A percentile compares a stretch with the other conserved stretches of the same genome.
These are phyloP conservation scores for Mitragyna speciosa DNA, from an alignment of 257 asterid genomes.

Conservation along the genomic window DNA sequence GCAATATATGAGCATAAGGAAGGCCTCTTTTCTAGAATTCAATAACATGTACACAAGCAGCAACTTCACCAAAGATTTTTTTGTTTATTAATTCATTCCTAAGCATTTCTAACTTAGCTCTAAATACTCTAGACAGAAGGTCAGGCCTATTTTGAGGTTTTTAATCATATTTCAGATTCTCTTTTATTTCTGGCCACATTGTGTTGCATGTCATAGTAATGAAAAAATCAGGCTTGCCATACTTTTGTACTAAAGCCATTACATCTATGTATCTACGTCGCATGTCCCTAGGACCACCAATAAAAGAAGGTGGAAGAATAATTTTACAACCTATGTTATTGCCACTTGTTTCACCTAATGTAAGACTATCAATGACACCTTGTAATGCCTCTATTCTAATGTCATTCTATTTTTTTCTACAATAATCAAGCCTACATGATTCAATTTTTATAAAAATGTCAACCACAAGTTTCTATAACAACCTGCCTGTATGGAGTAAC, in stretches of 20 bases:
- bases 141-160: neutral
- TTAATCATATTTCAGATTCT: neutral
- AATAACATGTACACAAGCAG: neutral
- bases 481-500: neutral
- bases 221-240: neutral
- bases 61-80: neutral
- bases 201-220: constrained; percentile 16
- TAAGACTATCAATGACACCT: neutral
- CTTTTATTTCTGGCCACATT: neutral
- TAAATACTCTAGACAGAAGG: neutral
- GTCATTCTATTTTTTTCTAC: neutral
- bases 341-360: neutral
- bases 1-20: neutral
- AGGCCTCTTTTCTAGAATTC: constrained; percentile 12
- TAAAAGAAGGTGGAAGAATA: neutral
- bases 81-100: neutral
- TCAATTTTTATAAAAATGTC: neutral
- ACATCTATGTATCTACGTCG: neutral
- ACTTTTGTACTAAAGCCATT: neutral
- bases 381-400: neutral
- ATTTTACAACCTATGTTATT: neutral
- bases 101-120: neutral
- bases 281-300: constrained; percentile 13
- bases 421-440: neutral
- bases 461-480: neutral